Base-by-base conservation (phyloP, 2,329 filamentous ascomycete species). In the Trichoderma semiorbis region DNA sequence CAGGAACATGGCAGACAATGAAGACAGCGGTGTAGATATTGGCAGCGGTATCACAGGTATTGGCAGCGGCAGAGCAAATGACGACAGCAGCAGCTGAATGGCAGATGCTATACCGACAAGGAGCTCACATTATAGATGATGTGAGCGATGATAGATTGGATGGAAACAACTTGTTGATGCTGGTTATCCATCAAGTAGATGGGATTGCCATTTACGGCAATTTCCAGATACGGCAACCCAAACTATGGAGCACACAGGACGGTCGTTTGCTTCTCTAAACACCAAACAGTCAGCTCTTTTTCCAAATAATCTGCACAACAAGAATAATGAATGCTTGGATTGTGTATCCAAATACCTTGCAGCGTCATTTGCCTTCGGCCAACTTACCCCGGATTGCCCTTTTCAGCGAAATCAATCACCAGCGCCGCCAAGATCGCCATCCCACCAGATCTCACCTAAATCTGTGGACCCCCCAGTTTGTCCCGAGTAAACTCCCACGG, bases 401-500 rank as follows among this genome's bases (percentile, higher is more conserved):
- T 58, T 68, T 68, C 53, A 58, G 65, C 47, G 24, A 36, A 28
- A 30, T 11, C 14, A 24, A 24, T 14, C 47, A 53, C 47, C 47
- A 53, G 10, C 21, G 21, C 18, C 60, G 36, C 62, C 47, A 65
- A 34, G 63, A 65, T 65, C 47, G 7, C 5, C 18, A 65, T 63
- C 36, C 21, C 30, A 16, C 47, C 43, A 55, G 30, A 36, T 55
- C 47, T 55, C n/a, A 12, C 5, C 28, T 16, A n/a, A 39, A 28
- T 67, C 47, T 67, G 64, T 50, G 55, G 47, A 11, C 47, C 30
- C 34, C 34, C 34, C n/a, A n/a, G 55, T 60, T 34, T 68, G 4
- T 47, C 21, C 65, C 53, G 65, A 68, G 47, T 68, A 68, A 68
- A 32, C 21, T 68, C 65, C 65, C 65, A 68, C 65, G 65, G 65